Evolutionary conservation across 495 filamentous ascomycete species (phyloP).

Genomic region (Daldinia concentrica): DNA sequence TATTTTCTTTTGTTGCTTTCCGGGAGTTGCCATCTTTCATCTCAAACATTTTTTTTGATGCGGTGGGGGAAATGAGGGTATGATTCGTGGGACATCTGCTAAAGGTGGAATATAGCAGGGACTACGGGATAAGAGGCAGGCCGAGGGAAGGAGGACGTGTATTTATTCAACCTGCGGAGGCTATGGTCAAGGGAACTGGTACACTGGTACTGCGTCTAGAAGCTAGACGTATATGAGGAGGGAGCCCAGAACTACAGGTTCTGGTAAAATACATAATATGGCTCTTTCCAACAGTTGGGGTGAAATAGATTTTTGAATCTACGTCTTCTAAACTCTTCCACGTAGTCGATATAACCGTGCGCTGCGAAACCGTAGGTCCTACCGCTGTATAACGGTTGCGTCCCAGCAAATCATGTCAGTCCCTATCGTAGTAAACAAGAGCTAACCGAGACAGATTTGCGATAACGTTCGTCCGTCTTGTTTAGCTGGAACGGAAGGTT

Average conservation of each 20-base stretch:
- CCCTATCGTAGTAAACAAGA: background rate
- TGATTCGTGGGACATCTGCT: constrained; percentile 30
- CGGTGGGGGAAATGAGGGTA: constrained; percentile 19
- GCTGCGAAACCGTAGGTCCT: background rate
- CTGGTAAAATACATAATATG: constrained; percentile 46
- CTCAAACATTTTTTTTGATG: constrained; percentile 28
- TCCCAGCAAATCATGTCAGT: background rate
- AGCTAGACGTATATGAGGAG: constrained; percentile 15
- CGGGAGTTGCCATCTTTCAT: constrained; percentile 27
- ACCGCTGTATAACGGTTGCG: background rate
- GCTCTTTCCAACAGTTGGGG: constrained; percentile 23
- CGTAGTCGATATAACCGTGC: constrained; percentile 5
- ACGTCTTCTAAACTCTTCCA: background rate
- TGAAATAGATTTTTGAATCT: constrained; percentile 21
- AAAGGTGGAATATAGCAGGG: constrained; percentile 5
- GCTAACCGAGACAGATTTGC: constrained; percentile 1
- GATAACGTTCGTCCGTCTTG: background rate
- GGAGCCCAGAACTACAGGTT: constrained; percentile 17
- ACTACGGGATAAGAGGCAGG: constrained; percentile 38
- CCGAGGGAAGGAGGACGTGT: constrained; percentile 21
- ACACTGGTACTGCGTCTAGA: constrained; percentile 15
- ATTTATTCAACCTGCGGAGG: constrained; percentile 26
- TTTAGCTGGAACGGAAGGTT: background rate
- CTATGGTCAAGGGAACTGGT: constrained; percentile 7
- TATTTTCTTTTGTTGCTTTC: constrained; percentile 36